Evolutionary conservation across 805 yeast genomes (phyloP).

Genomic region (Ogataea philodendri): DNA sequence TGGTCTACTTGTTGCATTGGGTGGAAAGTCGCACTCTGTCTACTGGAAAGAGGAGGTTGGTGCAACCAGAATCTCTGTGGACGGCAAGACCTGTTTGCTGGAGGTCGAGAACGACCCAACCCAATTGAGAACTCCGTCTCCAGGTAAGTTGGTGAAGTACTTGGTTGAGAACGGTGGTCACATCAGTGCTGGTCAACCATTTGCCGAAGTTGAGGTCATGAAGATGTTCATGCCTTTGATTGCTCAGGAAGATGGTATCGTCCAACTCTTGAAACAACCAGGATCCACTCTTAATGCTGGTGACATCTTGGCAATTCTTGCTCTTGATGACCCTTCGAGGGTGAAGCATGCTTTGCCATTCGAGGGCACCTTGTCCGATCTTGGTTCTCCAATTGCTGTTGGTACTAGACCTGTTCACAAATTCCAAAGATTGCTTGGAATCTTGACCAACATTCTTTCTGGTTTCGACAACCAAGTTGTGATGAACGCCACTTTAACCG

Average conservation of each 20-base stretch:
- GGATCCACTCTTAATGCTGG: constrained; percentile 97
- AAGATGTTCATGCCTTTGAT: constrained; percentile 98
- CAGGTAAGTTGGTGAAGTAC: constrained; percentile 94
- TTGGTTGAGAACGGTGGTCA: constrained; percentile 96
- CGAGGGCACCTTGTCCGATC: constrained; percentile 88
- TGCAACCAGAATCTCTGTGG: constrained; percentile 92
- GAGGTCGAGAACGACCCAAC: constrained; percentile 98
- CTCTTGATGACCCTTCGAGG: constrained; percentile 94
- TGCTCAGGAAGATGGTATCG: constrained; percentile 90
- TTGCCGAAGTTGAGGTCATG: constrained; percentile 99
- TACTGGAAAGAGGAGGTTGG: constrained; percentile 98
- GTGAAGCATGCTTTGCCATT: constrained; percentile 95
- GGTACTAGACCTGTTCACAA: constrained; percentile 85
- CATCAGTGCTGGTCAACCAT: constrained; percentile 85
- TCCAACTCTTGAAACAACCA: constrained; percentile 93
- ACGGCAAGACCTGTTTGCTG: constrained; percentile 88
- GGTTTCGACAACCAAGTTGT: constrained; percentile 97
- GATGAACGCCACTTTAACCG: constrained; percentile 78
- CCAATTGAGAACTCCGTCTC: constrained; percentile 97
- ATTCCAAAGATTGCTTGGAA: constrained; percentile 54
- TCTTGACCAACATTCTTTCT: constrained; percentile 73
- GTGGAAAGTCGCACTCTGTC: constrained; percentile 90
- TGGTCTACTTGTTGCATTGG: constrained; percentile 82
- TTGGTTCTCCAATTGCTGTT: constrained; percentile 76
- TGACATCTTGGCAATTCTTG: constrained; percentile 91